Base-by-base conservation (phyloP, 768 basidiomycete genomes). In the Rhodotorula kratochvilovae region DNA sequence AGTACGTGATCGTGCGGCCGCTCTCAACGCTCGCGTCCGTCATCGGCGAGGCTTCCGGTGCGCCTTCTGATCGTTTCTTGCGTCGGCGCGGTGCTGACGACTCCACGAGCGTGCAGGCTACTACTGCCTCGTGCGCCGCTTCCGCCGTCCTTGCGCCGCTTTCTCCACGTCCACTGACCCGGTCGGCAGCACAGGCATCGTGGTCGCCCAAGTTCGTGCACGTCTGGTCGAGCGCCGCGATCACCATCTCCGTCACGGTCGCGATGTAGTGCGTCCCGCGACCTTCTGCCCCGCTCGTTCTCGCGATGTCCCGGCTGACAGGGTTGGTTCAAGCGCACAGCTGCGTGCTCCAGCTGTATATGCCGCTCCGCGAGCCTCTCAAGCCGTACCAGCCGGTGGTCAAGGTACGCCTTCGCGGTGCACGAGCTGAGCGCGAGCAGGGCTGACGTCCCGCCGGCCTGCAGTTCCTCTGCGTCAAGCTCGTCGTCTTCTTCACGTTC, bases 151-250 rank as follows among this genome's bases (percentile, higher is more conserved):
- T 2, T 29, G n/a, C 15, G 16, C 29, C n/a, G n/a, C n/a, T n/a
- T n/a, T n/a, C n/a, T n/a, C n/a, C n/a, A n/a, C 29, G 13, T 13
- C 13, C 27, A n/a, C 50, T 27, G n/a, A 51, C 50, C 21, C 12
- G 5, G 1, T 31, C n/a, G n/a, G n/a, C n/a, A 13, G 10, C 12
- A 16, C 57, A 59, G 57, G 82, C 83, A 12, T 89, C 87, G 12
- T 90, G 87, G 87, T 84, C 85, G 46, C 84, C 86, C 1, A 83
- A 82, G 23, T 90, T 85, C 85, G 87, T 87, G 0, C 88, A 90
- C 76, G 77, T 89, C 51, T 90, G 87, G 27, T 21, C 63, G 68
- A 82, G 83, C 6, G 77, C 84, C 46, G 80, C 88, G 55, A 85
- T 89, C 50, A 89, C 88, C 3, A 75, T 88, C 48, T 89, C 89